Evolutionary conservation across 2,329 filamentous ascomycete species (phyloP).

Genomic region (Ilyonectria destructans): DNA sequence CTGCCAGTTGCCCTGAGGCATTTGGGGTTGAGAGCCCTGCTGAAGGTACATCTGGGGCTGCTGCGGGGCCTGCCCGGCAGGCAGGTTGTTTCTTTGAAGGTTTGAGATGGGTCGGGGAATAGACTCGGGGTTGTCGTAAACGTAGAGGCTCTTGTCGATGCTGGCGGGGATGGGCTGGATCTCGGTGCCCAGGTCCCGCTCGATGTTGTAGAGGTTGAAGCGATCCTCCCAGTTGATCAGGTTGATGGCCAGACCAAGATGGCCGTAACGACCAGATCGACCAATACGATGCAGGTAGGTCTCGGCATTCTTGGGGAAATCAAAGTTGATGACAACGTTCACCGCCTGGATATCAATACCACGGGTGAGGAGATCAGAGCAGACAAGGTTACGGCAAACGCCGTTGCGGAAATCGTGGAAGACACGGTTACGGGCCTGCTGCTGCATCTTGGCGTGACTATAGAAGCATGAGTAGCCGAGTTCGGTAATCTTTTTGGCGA

Average conservation of each 20-base stretch:
- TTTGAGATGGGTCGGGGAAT: constrained; percentile 86
- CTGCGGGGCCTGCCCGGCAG: constrained; percentile 51
- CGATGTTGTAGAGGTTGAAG: constrained; percentile 99
- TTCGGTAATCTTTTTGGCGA: constrained; percentile 99
- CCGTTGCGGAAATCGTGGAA: constrained; percentile 99
- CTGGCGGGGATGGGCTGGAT: constrained; percentile 95
- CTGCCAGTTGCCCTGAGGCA: constrained; percentile 61
- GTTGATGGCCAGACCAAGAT: constrained; percentile 97
- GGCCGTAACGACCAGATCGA: constrained; percentile 96
- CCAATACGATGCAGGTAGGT: constrained; percentile 99
- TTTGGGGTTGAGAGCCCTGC: constrained; percentile 52
- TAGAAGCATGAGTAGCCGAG: constrained; percentile 99
- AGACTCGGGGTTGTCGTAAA: constrained; percentile 95
- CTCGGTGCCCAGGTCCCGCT: constrained; percentile 96
- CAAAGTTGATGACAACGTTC: constrained; percentile 99
- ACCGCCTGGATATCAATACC: constrained; percentile 99
- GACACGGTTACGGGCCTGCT: constrained; percentile 96
- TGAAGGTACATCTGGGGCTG: constrained; percentile 49
- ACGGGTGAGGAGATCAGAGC: constrained; percentile 96
- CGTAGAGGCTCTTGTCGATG: constrained; percentile 98
- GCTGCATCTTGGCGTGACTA: constrained; percentile 98
- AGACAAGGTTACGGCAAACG: constrained; percentile 97
- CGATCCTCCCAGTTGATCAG: constrained; percentile 99
- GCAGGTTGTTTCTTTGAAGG: constrained; percentile 54
- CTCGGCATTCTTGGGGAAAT: constrained; percentile 99